phyloP scores from a whole-genome alignment of 2,329 filamentous ascomycete species.

The Penicillium sp. region DNA sequence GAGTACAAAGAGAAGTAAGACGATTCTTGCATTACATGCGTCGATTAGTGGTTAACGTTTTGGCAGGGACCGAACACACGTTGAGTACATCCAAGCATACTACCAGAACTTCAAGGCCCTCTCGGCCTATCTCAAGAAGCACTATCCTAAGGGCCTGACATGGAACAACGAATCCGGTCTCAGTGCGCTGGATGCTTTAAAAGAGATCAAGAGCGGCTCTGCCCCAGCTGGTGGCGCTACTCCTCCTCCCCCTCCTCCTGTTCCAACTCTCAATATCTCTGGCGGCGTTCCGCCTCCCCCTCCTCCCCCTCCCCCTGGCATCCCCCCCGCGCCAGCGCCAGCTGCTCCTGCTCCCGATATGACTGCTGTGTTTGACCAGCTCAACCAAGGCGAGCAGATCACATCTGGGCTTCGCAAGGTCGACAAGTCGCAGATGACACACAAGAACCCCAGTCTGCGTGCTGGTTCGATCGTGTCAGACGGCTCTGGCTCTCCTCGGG shows the following conservation, averaged over 20 bases:
- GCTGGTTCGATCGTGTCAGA: slow-evolving; percentile 70
- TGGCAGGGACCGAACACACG: slow-evolving; percentile 72
- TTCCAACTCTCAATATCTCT: slow-evolving; percentile 52
- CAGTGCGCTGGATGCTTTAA: slow-evolving; percentile 71
- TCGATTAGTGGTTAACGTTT: slow-evolving; percentile 25
- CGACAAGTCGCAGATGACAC: slow-evolving; percentile 93
- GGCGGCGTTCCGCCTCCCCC: slow-evolving; percentile 67
- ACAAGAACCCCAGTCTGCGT: slow-evolving; percentile 91
- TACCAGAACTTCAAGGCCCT: slow-evolving; percentile 87
- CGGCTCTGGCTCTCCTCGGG: slow-evolving; percentile 54
- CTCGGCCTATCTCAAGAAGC: slow-evolving; percentile 78
- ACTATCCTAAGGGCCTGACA: slow-evolving; percentile 75
- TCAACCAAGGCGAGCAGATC: slow-evolving; percentile 87
- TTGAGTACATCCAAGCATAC: slow-evolving; percentile 91
- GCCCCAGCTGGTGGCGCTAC: slow-evolving; percentile 42
- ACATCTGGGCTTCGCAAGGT: slow-evolving; percentile 91
- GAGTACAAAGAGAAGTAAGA: slow-evolving; percentile 80
- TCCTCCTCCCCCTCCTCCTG: slow-evolving; percentile 54
- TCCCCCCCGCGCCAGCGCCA: slow-evolving; percentile 56
- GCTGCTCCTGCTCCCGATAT: slow-evolving; percentile 64
- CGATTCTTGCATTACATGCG: not conserved
- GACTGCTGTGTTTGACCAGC: slow-evolving; percentile 84
- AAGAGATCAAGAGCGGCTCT: slow-evolving; percentile 56
- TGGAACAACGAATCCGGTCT: slow-evolving; percentile 83
- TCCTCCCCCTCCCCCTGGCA: slow-evolving; percentile 69